Conservation (phyloP, 78 protist genomes). For the Planoprotostelium fungivorum region DNA sequence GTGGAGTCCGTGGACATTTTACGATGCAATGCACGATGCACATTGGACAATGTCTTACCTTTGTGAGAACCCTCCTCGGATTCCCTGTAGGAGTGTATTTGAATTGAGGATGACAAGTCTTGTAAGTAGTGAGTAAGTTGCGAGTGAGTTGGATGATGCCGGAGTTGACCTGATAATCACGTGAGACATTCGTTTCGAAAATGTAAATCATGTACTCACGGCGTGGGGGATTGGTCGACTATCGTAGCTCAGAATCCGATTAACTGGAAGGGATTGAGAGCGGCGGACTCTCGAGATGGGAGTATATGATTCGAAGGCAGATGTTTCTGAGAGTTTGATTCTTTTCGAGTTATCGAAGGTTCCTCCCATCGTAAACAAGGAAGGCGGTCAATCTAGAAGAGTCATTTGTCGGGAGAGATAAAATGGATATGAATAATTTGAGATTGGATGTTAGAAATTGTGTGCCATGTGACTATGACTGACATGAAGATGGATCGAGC, state of each 20-base stretch:
- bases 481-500: too few relatives aligned
- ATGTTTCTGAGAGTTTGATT: too few relatives aligned
- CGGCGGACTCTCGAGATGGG: background rate
- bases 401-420: too few relatives aligned
- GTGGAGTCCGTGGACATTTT: too few relatives aligned
- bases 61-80: slow-evolving; percentile 50
- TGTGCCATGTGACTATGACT: too few relatives aligned
- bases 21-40: too few relatives aligned
- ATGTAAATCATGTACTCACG: background rate
- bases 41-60: too few relatives aligned
- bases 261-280: background rate
- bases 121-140: slow-evolving; percentile 29
- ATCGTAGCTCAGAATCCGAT: background rate
- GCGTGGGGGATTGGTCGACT: background rate
- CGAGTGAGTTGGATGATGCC: slow-evolving; percentile 11
- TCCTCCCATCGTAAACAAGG: too few relatives aligned
- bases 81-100: slow-evolving; percentile 27
- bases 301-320: background rate
- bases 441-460: too few relatives aligned
- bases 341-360: too few relatives aligned
- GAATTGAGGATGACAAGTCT: slow-evolving; percentile 27
- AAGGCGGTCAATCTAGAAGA: too few relatives aligned
- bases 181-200: background rate
- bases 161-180: background rate
- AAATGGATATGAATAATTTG: too few relatives aligned